Evolutionary conservation across 1,284 basidiomycete genomes (phyloP).

Genomic region (Cystobasidium sp.): DNA sequence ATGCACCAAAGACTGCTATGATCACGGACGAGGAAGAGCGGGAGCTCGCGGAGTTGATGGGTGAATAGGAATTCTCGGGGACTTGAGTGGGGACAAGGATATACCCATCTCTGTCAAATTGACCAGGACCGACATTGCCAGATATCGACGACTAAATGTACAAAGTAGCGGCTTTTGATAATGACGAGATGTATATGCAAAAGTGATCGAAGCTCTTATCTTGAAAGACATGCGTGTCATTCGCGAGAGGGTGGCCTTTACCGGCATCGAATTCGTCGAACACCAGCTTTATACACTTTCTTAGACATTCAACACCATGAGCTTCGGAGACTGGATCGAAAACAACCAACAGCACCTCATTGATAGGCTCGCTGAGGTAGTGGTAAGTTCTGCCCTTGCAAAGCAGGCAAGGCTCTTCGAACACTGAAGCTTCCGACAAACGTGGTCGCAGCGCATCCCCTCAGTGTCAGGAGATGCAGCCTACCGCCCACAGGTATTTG

Average conservation of each 20-base stretch:
- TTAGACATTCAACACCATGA: conserved; percentile 5
- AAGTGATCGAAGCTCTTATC: conserved; percentile 30
- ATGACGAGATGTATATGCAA: conserved; percentile 25
- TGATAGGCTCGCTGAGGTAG: conserved; percentile 53
- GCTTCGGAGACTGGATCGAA: conserved; percentile 65
- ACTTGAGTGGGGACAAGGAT: too few species aligned
- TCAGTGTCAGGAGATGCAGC: conserved; percentile 56
- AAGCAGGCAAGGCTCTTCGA: neutral
- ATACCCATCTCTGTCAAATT: too few species aligned
- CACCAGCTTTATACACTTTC: neutral
- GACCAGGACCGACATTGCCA: too few species aligned
- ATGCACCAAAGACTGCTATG: conserved; percentile 47
- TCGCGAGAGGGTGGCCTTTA: neutral
- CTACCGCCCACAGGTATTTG: conserved; percentile 57
- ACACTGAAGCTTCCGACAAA: neutral
- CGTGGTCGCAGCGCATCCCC: conserved; percentile 65
- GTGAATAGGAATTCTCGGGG: neutral
- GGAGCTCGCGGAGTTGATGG: conserved; percentile 46
- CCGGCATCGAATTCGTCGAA: neutral
- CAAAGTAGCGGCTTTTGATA: conserved; percentile 10
- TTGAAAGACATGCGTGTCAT: neutral
- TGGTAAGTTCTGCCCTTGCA: conserved; percentile 11
- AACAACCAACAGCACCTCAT: conserved; percentile 75
- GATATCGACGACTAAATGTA: neutral
- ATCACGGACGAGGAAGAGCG: conserved; percentile 48